Conservation (phyloP, 805 yeast species). For the Lipomyces mesembrius region DNA sequence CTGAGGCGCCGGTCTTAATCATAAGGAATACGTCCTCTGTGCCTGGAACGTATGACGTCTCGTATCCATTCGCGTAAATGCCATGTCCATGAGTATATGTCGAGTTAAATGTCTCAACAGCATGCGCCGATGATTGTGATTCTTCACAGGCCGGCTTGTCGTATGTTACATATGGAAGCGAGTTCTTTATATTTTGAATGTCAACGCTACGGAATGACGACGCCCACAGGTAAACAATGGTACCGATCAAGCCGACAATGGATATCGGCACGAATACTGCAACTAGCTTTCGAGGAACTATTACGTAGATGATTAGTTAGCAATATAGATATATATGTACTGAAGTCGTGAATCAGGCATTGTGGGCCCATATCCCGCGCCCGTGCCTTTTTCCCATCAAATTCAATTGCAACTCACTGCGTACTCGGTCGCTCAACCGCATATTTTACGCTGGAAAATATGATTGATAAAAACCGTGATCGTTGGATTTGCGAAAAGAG, state of each 20-base stretch:
- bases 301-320: background rate
- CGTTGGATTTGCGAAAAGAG: too few species aligned
- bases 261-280: background rate
- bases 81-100: constrained; percentile 13
- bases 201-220: background rate
- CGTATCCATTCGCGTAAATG: constrained; percentile 13
- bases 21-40: constrained; percentile 43
- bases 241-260: background rate
- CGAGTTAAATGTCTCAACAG: constrained; percentile 1
- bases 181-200: background rate
- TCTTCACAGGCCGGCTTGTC: background rate
- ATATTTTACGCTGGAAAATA: background rate
- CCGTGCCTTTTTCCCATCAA: too few species aligned
- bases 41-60: constrained; percentile 20
- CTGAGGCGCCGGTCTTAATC: constrained; percentile 48
- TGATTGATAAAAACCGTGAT: too few species aligned
- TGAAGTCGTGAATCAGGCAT: background rate
- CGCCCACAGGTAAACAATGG: background rate
- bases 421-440: background rate
- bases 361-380: too few species aligned
- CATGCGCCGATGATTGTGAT: too few species aligned
- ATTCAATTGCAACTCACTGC: background rate
- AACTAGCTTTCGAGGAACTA: constrained; percentile 3
- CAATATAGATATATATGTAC: too few species aligned
- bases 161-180: background rate